Base-by-base conservation (phyloP, 2,329 filamentous ascomycete species). In the Arthrobotrys conoides region DNA sequence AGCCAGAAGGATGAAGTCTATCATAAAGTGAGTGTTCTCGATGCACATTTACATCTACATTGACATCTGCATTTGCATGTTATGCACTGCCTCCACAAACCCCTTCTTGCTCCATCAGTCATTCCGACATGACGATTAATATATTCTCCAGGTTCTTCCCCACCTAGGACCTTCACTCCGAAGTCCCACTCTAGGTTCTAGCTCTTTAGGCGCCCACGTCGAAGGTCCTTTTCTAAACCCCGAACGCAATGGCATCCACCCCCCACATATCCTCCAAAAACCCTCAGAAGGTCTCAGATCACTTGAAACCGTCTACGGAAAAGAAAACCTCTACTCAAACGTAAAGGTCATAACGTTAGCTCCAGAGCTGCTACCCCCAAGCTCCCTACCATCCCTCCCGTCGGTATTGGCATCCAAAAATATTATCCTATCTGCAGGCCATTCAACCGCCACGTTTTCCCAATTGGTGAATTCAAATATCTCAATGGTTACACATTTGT, bases 401-500 rank as follows among this genome's bases (percentile, higher is more conserved):
- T 69, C 87, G 97, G 80, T 86, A 87, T 16, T 85, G 87, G 1
- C 87, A 88, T 53, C 90, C 22, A 78, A 78, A 55, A 78, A 89
- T 76, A 94, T 97, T 82, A 87, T 92, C 81, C 93, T 90, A 84
- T 92, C 92, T 1, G 91, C 96, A 80, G 94, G 94, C 6, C 94
- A 97, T 85, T 93, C 93, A 0, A 93, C 96, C 84, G 92, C 93
- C 14, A 93, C 92, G 0, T 97, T 95, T 83, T 90, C 91, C 3
- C 85, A 86, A 3, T 92, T 92, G 20, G 88, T 96, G 2, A 87
- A 86, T n/a, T 88, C 90, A 5, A 94, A 94, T 65, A 93, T 92
- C 1, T 92, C 89, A 61, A 97, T 96, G 93, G 92, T 97, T 81
- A 97, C 94, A 0, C 94, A 97, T 83, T 87, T 97, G 0, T 97